Base-by-base conservation (phyloP, 768 basidiomycete genomes). In the Fistulinella prunicolor region DNA sequence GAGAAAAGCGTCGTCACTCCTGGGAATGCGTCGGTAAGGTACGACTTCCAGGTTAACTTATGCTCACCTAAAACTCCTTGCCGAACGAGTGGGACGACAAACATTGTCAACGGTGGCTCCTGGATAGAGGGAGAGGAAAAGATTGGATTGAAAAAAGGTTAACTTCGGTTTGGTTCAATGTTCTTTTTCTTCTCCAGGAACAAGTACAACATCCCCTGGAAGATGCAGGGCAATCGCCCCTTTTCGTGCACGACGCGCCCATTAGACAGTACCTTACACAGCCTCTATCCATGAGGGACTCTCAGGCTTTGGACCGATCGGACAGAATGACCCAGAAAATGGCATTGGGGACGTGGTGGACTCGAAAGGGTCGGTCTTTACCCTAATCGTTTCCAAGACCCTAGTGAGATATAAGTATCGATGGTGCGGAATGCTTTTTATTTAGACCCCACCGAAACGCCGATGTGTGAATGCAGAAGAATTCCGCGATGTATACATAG, bases 1-100 rank as follows among this genome's bases (percentile, higher is more conserved):
- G 68, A 58, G 42, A 70, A 65, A 9, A 65, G 8, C 3, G 43
- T 37, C 4, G 57, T 37, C 28, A 20, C 6, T 41, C 43, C 65
- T 65, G 32, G 24, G 12, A 28, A 17, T 9, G 23, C 9, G 43
- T 62, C 35, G 28, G 53, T 26, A 34, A 40, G 13, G 23, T 24
- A n/a, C 24, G 9, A 6, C 29, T 30, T 32, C 19, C 37, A 38
- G 3, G 13, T 20, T 20, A 19, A 38, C 9, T 29, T 19, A n/a
- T 38, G 12, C 58, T 53, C 44, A 63, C 65, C 59, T n/a, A 69
- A 38, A 22, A 56, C 53, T 3, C 14, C 38, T 29, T 40, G 53
- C 16, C 65, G 67, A 29, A 56, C 8, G 30, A 55, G 2, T 20
- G 38, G 28, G 22, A 65, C 23, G 2, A 41, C 19, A 14, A 8